Conservation (phyloP, 495 filamentous ascomycete genomes). For the Penicillium tannophilum region DNA sequence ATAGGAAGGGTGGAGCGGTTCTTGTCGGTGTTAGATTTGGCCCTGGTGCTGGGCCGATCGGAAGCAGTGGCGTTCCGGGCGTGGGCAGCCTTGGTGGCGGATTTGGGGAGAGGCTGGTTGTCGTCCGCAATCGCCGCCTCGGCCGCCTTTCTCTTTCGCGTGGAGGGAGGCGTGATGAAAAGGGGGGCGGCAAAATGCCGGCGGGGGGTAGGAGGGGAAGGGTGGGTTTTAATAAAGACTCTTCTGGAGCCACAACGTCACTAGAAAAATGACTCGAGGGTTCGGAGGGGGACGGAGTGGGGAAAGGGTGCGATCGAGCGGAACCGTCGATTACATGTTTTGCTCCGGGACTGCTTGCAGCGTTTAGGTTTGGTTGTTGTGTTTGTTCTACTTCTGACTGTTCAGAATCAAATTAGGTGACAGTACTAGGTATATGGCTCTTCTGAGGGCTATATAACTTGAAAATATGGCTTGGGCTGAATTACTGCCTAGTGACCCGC, state of each 20-base stretch:
- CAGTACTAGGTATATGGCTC: too few relatives aligned
- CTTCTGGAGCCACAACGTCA: constrained; percentile 23
- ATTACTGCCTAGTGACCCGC: neutral
- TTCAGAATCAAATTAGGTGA: neutral
- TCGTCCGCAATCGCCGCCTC: constrained; percentile 66
- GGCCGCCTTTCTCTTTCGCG: constrained; percentile 90
- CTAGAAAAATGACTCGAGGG: constrained; percentile 14
- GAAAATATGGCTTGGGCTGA: neutral
- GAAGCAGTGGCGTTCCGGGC: constrained; percentile 28
- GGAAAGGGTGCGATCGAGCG: constrained; percentile 18
- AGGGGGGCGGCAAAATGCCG: constrained; percentile 25
- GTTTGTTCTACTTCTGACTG: neutral
- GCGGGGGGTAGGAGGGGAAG: constrained; percentile 1
- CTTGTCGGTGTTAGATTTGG: neutral
- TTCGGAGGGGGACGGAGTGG: constrained; percentile 24
- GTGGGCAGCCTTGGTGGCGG: constrained; percentile 40
- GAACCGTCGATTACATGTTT: constrained; percentile 5
- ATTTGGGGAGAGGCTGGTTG: constrained; percentile 34
- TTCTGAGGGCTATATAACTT: neutral
- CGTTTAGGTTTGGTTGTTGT: neutral
- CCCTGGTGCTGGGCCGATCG: constrained; percentile 15
- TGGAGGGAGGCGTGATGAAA: constrained; percentile 67
- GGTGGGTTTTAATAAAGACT: constrained; percentile 8
- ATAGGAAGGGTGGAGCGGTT: constrained; percentile 4
- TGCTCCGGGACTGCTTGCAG: neutral